A percentile compares a stretch with the other conserved stretches of the same genome.
Conservation (phyloP, 257 asterid genomes). For the Gardenia jasminoides region DNA sequence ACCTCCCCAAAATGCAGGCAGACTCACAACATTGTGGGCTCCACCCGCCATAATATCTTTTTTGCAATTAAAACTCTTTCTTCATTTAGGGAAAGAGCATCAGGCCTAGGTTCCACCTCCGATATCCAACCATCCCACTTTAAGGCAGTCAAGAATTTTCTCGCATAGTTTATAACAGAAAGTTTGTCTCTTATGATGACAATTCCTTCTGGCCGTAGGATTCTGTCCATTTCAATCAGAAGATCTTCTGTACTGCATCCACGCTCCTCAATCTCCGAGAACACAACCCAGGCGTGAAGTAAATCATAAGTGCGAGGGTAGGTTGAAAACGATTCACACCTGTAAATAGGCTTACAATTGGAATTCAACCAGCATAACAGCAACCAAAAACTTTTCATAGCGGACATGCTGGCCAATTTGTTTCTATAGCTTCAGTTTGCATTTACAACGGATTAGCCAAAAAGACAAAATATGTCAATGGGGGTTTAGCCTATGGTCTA, state of each 20-base stretch:
- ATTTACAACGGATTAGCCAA: not conserved
- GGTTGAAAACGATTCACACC: conserved; percentile 96
- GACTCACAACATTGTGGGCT: conserved; percentile 20
- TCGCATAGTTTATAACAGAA: conserved; percentile 66
- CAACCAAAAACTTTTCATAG: not conserved
- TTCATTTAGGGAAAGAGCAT: conserved; percentile 52
- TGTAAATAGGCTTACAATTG: conserved; percentile 28
- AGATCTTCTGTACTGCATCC: conserved; percentile 96
- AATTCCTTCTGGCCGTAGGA: conserved; percentile 85
- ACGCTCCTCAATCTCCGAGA: conserved; percentile 84
- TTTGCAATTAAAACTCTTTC: conserved; percentile 72
- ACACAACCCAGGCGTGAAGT: conserved; percentile 86
- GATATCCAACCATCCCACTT: conserved; percentile 88
- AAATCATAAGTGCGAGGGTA: conserved; percentile 90
- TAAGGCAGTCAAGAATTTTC: conserved; percentile 68
- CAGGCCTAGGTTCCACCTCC: conserved; percentile 68
- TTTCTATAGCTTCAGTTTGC: not conserved
- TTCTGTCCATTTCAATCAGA: conserved; percentile 86
- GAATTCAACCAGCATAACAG: conserved; percentile 2
- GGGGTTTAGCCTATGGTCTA: not conserved
- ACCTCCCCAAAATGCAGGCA: conserved; percentile 3
- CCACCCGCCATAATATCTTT: conserved; percentile 55
- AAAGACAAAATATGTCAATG: not conserved
- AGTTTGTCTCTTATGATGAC: conserved; percentile 69
- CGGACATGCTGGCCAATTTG: not conserved